These are phyloP conservation scores for Auricularia sp. DNA, from an alignment of 768 basidiomycete species.

Conservation along the genomic window DNA sequence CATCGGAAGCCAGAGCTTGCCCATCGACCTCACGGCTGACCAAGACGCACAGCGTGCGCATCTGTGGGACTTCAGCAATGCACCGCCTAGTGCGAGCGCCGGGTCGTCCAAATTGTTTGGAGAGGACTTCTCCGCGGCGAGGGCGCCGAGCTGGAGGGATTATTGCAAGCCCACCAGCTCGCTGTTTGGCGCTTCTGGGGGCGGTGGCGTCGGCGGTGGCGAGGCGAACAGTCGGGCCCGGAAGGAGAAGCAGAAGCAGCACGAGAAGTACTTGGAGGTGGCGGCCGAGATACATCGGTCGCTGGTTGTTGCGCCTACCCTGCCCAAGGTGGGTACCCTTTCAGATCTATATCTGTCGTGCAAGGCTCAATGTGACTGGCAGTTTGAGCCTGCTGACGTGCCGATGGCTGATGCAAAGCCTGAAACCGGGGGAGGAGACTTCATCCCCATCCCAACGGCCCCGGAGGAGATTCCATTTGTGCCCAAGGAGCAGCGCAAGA, in stretches of 20 bases:
- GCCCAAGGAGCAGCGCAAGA: slow-evolving; percentile 49
- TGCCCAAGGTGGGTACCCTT: slow-evolving; percentile 30
- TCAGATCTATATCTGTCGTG: slow-evolving; percentile 10
- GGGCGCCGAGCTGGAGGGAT: neutral
- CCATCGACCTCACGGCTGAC: neutral
- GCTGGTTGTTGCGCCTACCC: slow-evolving; percentile 48
- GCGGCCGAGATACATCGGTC: slow-evolving; percentile 59
- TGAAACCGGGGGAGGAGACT: slow-evolving; percentile 9
- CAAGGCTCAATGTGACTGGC: neutral
- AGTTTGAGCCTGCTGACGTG: slow-evolving; percentile 3
- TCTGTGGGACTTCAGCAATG: neutral
- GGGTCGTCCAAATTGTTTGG: neutral
- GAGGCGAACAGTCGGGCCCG: neutral
- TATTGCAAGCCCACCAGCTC: neutral
- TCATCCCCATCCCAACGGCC: slow-evolving; percentile 7
- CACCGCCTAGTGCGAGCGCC: neutral
- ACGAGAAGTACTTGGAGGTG: slow-evolving; percentile 30
- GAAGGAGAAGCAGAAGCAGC: slow-evolving; percentile 4
- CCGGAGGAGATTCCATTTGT: slow-evolving; percentile 70
- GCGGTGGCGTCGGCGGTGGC: neutral
- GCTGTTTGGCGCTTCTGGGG: neutral
- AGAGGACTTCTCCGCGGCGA: neutral
- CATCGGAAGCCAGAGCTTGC: slow-evolving; percentile 9
- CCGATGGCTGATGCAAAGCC: slow-evolving; percentile 5
- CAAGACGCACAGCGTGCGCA: neutral